A percentile compares a stretch with the other conserved stretches of the same genome.
phyloP scores from a whole-genome alignment of 2,329 filamentous ascomycete species.

The Monilinia fructicola region DNA sequence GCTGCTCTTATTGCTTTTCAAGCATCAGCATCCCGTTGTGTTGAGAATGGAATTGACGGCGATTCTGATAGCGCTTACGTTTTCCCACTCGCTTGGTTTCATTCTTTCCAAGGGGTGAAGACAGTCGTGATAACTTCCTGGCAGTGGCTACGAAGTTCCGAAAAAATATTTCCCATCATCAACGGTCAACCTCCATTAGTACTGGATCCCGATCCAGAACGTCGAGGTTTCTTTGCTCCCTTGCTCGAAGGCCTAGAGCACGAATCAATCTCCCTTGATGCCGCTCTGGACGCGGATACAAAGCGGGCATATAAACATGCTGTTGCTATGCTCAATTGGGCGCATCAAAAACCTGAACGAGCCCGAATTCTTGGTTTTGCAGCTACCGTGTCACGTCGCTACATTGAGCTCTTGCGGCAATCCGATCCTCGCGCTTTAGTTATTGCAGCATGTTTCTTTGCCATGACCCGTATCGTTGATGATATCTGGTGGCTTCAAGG shows the following conservation, averaged over 20 bases:
- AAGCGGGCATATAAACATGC: slow-evolving; percentile 62
- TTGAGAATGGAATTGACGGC: slow-evolving; percentile 54
- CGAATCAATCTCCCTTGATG: slow-evolving; percentile 47
- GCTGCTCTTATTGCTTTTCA: slow-evolving; percentile 66
- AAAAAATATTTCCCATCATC: slow-evolving; percentile 59
- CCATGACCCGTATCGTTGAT: slow-evolving; percentile 36
- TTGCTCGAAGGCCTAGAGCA: slow-evolving; percentile 58
- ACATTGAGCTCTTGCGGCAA: slow-evolving; percentile 58
- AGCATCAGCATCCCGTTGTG: slow-evolving; percentile 61
- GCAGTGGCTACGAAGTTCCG: slow-evolving; percentile 61
- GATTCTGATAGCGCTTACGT: slow-evolving; percentile 50
- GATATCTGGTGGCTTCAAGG: slow-evolving; percentile 66
- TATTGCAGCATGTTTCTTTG: slow-evolving; percentile 39
- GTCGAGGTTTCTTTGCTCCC: slow-evolving; percentile 59
- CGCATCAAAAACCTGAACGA: slow-evolving; percentile 59
- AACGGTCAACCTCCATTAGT: slow-evolving; percentile 63
- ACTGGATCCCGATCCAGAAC: slow-evolving; percentile 55
- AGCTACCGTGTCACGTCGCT: slow-evolving; percentile 61
- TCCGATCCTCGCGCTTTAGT: slow-evolving; percentile 47
- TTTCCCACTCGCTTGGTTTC: slow-evolving; percentile 64
- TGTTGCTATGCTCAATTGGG: slow-evolving; percentile 66
- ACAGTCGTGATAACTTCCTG: slow-evolving; percentile 63
- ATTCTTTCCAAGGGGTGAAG: slow-evolving; percentile 67
- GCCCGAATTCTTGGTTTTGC: slow-evolving; percentile 62
- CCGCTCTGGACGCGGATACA: slow-evolving; percentile 38